A percentile compares a stretch with the other conserved stretches of the same genome.
Evolutionary conservation across 2,329 filamentous ascomycete genomes (phyloP).

Genomic region (Trichoderma brevicompactum): DNA sequence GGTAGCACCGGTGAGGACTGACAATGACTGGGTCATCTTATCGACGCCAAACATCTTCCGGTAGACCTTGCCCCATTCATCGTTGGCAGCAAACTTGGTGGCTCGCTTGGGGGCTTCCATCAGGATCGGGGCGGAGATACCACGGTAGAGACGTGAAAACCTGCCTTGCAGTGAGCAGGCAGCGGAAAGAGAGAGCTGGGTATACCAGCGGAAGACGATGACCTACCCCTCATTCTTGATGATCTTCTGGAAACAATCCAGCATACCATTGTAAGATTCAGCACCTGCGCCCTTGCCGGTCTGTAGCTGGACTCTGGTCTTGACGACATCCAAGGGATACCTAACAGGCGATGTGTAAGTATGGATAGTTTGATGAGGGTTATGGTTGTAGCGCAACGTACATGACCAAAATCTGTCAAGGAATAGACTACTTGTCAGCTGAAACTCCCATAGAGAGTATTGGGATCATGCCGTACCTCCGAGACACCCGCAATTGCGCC

Average conservation of each 20-base stretch:
- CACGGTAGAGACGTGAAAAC: slow-evolving; percentile 89
- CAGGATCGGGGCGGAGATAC: slow-evolving; percentile 91
- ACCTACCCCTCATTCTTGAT: slow-evolving; percentile 89
- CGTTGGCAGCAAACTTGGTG: slow-evolving; percentile 98
- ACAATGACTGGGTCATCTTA: slow-evolving; percentile 91
- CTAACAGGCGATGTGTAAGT: slow-evolving; percentile 52
- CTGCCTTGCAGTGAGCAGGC: slow-evolving; percentile 51
- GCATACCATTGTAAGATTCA: slow-evolving; percentile 93
- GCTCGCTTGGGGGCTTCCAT: slow-evolving; percentile 96
- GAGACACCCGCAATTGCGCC: slow-evolving; percentile 96
- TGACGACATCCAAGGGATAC: slow-evolving; percentile 98
- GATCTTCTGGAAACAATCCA: slow-evolving; percentile 98
- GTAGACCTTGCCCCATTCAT: slow-evolving; percentile 96
- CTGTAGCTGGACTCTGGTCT: slow-evolving; percentile 95
- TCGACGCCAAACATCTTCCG: slow-evolving; percentile 79
- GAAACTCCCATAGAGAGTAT: background rate
- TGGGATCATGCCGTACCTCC: slow-evolving; percentile 63
- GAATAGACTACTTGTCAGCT: background rate
- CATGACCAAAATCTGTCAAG: slow-evolving; percentile 84
- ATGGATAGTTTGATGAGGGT: background rate
- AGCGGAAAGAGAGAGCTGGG: slow-evolving; percentile 9
- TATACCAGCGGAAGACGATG: slow-evolving; percentile 14
- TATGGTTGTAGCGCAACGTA: slow-evolving; percentile 48
- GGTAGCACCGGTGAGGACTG: slow-evolving; percentile 89
- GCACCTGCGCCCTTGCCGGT: slow-evolving; percentile 72